phyloP scores from a whole-genome alignment of 73 alveolate species.

The Tetrahymena elliotti region DNA sequence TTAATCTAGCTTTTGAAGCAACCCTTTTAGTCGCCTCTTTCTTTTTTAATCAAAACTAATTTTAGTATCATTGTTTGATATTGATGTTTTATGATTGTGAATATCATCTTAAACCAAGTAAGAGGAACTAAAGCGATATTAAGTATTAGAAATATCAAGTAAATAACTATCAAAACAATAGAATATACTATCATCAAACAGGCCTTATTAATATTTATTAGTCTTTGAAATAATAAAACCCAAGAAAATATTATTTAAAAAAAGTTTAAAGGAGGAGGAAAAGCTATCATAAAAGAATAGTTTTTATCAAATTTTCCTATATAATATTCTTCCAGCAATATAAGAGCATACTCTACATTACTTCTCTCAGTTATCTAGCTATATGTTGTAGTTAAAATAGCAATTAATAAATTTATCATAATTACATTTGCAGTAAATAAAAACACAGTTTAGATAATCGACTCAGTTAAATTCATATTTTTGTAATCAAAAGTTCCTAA shows the following conservation, averaged over 20 bases:
- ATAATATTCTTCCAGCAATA: not conserved
- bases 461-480: not conserved
- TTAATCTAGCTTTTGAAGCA: not conserved
- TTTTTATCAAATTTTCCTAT: not conserved
- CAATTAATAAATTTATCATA: not conserved
- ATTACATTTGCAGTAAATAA: not conserved
- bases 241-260: not conserved
- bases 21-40: not conserved
- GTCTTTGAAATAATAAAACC: not conserved
- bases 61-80: not conserved
- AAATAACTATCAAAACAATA: not conserved
- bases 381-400: not conserved
- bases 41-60: not conserved
- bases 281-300: not conserved
- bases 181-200: not conserved
- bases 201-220: not conserved
- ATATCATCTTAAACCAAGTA: not conserved
- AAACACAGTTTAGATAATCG: not conserved
- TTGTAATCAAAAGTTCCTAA: not conserved
- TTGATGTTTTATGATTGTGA: not conserved
- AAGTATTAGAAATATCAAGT: not conserved
- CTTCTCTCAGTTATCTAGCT: not conserved
- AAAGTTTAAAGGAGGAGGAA: not conserved
- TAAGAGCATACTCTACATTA: not conserved
- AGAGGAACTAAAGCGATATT: not conserved